Percentiles rank a stretch among this genome's conserved stretches.
These are phyloP conservation scores for Magnolia officinalis DNA, from an alignment of 164 flowering plant genomes.

Conservation along the genomic window DNA sequence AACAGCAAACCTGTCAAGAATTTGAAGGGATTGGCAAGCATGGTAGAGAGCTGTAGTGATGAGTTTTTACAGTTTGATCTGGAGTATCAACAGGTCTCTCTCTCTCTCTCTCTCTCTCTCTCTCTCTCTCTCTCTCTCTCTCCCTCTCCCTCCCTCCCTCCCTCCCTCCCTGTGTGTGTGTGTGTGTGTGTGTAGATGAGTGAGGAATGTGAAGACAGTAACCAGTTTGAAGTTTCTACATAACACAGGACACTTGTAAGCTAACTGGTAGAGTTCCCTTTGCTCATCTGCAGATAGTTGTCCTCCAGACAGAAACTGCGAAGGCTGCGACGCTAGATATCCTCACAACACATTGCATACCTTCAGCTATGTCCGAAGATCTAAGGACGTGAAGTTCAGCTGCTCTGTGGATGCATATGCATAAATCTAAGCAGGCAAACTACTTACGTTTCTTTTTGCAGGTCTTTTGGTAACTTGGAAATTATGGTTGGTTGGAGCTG, in stretches of 20 bases:
- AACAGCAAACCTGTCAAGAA: slow-evolving; percentile 82
- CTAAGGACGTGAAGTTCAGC: slow-evolving; percentile 48
- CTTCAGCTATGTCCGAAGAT: slow-evolving; percentile 92
- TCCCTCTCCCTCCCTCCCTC: neutral
- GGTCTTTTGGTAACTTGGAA: neutral
- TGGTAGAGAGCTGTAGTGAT: slow-evolving; percentile 78
- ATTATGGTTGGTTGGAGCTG: neutral
- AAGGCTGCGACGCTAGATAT: slow-evolving; percentile 86
- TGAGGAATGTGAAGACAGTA: too few relatives aligned
- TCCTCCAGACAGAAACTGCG: slow-evolving; percentile 65
- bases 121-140: neutral
- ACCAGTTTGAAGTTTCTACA: neutral
- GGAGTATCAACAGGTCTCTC: slow-evolving; percentile 78
- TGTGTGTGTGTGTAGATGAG: too few relatives aligned
- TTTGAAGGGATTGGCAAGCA: slow-evolving; percentile 65
- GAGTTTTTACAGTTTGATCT: slow-evolving; percentile 78
- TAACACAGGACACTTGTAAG: neutral
- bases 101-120: slow-evolving; percentile 10
- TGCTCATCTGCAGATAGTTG: slow-evolving; percentile 60
- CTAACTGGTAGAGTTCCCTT: neutral
- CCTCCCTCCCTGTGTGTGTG: neutral
- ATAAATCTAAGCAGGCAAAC: neutral
- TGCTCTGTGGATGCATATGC: neutral
- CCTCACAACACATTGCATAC: slow-evolving; percentile 84
- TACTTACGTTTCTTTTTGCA: slow-evolving; percentile 2